Evolutionary conservation across 257 asterid species (phyloP).

Genomic region (Jasminum sambac): DNA sequence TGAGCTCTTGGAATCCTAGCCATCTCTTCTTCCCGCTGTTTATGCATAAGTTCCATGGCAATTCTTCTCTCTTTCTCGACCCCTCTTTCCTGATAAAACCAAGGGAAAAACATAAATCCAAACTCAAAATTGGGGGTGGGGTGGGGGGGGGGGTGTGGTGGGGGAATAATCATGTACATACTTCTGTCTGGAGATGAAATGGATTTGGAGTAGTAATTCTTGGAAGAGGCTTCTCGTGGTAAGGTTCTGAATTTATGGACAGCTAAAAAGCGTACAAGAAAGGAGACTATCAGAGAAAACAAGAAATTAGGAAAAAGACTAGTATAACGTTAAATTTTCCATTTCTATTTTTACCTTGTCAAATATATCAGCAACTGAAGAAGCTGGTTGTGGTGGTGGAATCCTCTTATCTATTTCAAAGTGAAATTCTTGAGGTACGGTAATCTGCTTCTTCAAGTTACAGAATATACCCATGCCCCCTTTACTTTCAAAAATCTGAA

Average conservation of each 20-base stretch:
- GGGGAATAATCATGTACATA: constrained; percentile 20
- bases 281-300: neutral
- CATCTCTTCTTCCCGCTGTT: constrained; percentile 78
- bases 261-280: constrained; percentile 46
- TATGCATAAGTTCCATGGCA: constrained; percentile 58
- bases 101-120: constrained; percentile 20
- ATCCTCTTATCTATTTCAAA: constrained; percentile 84
- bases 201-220: constrained; percentile 74
- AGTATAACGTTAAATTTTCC: neutral
- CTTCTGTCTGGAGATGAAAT: constrained; percentile 91
- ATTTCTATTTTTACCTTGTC: constrained; percentile 52
- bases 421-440: constrained; percentile 84
- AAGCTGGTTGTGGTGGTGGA: constrained; percentile 53
- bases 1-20: constrained; percentile 79
- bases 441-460: constrained; percentile 73
- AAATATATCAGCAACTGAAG: constrained; percentile 64
- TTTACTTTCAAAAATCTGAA: constrained; percentile 88
- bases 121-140: neutral
- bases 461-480: constrained; percentile 83
- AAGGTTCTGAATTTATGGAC: constrained; percentile 70
- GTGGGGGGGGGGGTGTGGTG: neutral
- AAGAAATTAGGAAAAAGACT: neutral
- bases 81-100: constrained; percentile 72
- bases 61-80: constrained; percentile 70
- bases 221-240: constrained; percentile 57